Conservation (phyloP, 208 protist genomes). For the Lotmaria passim region DNA sequence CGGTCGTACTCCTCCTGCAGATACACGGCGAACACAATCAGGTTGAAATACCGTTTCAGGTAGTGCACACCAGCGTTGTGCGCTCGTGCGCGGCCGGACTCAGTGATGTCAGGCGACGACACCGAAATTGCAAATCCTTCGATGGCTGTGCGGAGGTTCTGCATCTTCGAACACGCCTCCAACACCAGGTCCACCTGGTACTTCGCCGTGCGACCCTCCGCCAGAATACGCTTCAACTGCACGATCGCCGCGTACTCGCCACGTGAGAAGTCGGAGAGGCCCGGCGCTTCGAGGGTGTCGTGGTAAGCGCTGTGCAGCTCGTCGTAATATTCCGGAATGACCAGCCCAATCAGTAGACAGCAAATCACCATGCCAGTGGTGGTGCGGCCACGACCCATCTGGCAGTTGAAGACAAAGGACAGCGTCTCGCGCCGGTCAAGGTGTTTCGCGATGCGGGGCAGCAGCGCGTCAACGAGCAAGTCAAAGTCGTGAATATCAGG, state of each 20-base stretch:
- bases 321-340: slow-evolving; percentile 87
- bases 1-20: slow-evolving; percentile 83
- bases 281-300: slow-evolving; percentile 55
- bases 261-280: slow-evolving; percentile 51
- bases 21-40: slow-evolving; percentile 88
- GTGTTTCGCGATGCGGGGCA: slow-evolving; percentile 77
- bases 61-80: slow-evolving; percentile 90
- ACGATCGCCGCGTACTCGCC: slow-evolving; percentile 82
- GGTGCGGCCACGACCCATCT: slow-evolving; percentile 90
- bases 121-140: slow-evolving; percentile 74
- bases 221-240: slow-evolving; percentile 84
- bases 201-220: slow-evolving; percentile 72
- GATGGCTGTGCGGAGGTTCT: slow-evolving; percentile 89
- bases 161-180: slow-evolving; percentile 86
- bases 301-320: slow-evolving; percentile 77
- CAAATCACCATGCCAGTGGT: slow-evolving; percentile 92
- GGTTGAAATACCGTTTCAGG: slow-evolving; percentile 87
- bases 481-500: slow-evolving; percentile 82
- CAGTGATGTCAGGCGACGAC: slow-evolving; percentile 74
- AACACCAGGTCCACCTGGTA: slow-evolving; percentile 83
- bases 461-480: slow-evolving; percentile 58
- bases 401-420: slow-evolving; percentile 92
- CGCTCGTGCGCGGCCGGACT: slow-evolving; percentile 72
- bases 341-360: slow-evolving; percentile 83
- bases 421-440: slow-evolving; percentile 75